Base-by-base conservation (phyloP, 192 early-diverging fungal genomes). In the Backusella circina region DNA sequence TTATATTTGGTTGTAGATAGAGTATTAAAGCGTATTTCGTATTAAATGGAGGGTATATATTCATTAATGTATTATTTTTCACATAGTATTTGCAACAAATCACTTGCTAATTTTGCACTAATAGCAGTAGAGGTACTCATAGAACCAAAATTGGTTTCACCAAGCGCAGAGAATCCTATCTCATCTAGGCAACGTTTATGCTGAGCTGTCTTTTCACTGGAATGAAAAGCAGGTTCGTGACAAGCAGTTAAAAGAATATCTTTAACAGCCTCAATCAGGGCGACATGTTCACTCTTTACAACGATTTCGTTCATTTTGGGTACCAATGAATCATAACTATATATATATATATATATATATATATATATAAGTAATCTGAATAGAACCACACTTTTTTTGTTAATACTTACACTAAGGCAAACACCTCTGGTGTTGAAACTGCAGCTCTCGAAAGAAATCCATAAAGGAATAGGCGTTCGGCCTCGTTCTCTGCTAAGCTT, bases 371-470 rank as follows among this genome's bases (percentile, higher is more conserved):
- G 26, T 23, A 36, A 39, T 38, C 26, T 41, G 41, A 26, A 51
- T 70, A 8, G 2, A n/a, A 18, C 0, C 4, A 5, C 10, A 12
- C 21, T 33, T 7, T 54, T 38, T 18, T 39, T 12, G 0, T 69
- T 57, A 81, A 67, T 23, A 87, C 88, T 90, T 90, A 93, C 89
- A 94, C 84, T 32, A 93, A 75, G 8, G 85, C 76, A 76, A 95
- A 91, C n/a, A 89, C 85, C 41, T 92, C 87, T 23, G 93, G 94
- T 12, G 86, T 83, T 9, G 86, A 79, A 13, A 80, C 75, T 0
- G 94, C 89, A 32, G 90, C 90, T 77, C 93, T 91, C 9, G 91
- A 86, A 32, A 95, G 76, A 79, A 92, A 90, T 7, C 87, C 88
- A 64, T 94, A 95, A 12, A 95, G 80, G 67, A 90, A 94, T 30